Evolutionary conservation across 2,329 filamentous ascomycete species (phyloP), one percentile per base, ranked within the genome.

Genomic region (Fusarium veterinarium): DNA sequence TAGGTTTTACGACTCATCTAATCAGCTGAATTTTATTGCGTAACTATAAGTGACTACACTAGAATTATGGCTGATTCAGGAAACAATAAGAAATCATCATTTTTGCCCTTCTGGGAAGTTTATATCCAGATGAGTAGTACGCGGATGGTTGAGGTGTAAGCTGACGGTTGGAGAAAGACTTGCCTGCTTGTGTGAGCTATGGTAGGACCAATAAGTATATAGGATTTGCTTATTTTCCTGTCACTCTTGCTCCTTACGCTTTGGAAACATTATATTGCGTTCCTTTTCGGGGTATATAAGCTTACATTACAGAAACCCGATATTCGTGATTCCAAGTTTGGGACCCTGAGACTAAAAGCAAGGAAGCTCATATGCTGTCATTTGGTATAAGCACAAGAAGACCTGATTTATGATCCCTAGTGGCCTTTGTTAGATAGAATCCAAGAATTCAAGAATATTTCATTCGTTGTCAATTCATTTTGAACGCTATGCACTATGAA

Each of bases 401-500:
- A 17, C 14, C 3, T 10, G 4, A 10, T 48, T 3, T 14, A 7
- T 3, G 5, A 23, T 35, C 5, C 17, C 17, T 14, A 5, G 12
- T 11, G 11, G 19, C 20, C 8, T 31, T 33, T 0, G 11, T 19
- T 6, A n/a, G 8, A 31, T 6, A 2, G 16, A 20, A 5, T 8
- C 16, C 5, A 11, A 44, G 8, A 14, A 17, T 19, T 20, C 8
- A 20, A 11, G 5, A 17, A 23, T 44, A 3, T 58, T 64, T 30
- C 23, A 33, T 44, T 31, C 35, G 25, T 55, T 44, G 38, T 59
- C 46, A 44, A 57, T 30, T n/a, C 28, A 46, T 57, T 25, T 31
- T 57, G 20, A 67, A 59, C 28, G 53, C 67, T 41, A 49, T 55
- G 19, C 9, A 48, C 31, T 55, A 64, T 40, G 35, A 49, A 45